A percentile compares a stretch with the other conserved stretches of the same genome.
phyloP scores from a whole-genome alignment of 495 filamentous ascomycete genomes.

The Pseudevernia furfuracea region DNA sequence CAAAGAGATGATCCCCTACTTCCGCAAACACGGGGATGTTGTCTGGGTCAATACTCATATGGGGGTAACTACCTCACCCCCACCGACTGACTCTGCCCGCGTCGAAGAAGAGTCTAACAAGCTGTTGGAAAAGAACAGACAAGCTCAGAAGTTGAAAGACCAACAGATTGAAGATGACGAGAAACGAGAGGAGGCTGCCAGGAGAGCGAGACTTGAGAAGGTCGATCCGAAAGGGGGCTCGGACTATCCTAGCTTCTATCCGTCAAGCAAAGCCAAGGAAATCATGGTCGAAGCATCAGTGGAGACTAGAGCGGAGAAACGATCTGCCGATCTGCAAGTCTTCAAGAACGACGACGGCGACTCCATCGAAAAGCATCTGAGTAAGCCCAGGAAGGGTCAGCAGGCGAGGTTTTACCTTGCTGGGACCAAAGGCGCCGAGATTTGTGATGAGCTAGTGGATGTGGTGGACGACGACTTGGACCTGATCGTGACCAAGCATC shows the following conservation, averaged over 20 bases:
- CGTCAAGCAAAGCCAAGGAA: conserved; percentile 23
- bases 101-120: conserved; percentile 21
- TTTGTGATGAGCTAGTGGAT: conserved; percentile 50
- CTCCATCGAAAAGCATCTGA: conserved; percentile 28
- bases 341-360: conserved; percentile 22
- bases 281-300: conserved; percentile 24
- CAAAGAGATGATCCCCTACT: conserved; percentile 56
- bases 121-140: conserved; percentile 18
- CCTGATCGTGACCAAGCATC: conserved; percentile 64
- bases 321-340: conserved; percentile 21
- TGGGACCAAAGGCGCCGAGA: conserved; percentile 58
- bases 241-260: conserved; percentile 23
- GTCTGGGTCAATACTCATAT: conserved; percentile 81
- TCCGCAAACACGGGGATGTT: conserved; percentile 72
- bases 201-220: conserved; percentile 4
- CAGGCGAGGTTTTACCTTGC: conserved; percentile 51
- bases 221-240: conserved; percentile 12
- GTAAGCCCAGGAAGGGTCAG: conserved; percentile 31
- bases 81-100: conserved; percentile 17
- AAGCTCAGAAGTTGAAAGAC: conserved; percentile 19
- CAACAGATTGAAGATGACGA: conserved; percentile 23
- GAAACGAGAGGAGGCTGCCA: conserved; percentile 9
- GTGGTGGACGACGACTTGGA: conserved; percentile 53
- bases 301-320: conserved; percentile 23
- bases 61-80: conserved; percentile 15